Percentiles rank a stretch among this genome's conserved stretches.
Conservation (phyloP, 2,329 filamentous ascomycete genomes). For the Aspergillus pseudotamarii region DNA sequence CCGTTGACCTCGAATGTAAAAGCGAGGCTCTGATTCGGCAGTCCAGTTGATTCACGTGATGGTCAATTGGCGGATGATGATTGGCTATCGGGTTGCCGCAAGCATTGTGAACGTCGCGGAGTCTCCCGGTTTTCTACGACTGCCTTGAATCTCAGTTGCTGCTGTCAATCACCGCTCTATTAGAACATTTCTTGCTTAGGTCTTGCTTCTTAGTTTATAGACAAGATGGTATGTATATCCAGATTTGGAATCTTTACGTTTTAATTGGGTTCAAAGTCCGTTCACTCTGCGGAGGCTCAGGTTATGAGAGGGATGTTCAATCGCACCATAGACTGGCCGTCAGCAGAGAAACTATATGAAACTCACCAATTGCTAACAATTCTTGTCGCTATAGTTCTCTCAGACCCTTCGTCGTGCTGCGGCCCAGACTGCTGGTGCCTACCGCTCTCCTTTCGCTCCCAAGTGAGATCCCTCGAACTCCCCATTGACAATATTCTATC, state of each 20-base stretch:
- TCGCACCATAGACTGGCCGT: neutral
- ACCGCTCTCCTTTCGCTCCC: slow-evolving; percentile 60
- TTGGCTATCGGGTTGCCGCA: slow-evolving; percentile 25
- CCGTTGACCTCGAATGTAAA: slow-evolving; percentile 11
- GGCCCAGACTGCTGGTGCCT: slow-evolving; percentile 45
- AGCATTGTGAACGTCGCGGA: slow-evolving; percentile 31
- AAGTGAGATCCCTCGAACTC: slow-evolving; percentile 48
- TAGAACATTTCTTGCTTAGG: slow-evolving; percentile 31
- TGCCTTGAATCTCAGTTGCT: slow-evolving; percentile 17
- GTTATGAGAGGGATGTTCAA: neutral
- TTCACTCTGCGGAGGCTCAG: neutral
- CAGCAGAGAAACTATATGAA: neutral
- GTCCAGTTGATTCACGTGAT: slow-evolving; percentile 21
- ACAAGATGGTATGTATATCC: slow-evolving; percentile 35
- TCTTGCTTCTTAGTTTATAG: slow-evolving; percentile 25
- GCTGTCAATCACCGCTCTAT: slow-evolving; percentile 22
- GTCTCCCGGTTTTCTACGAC: slow-evolving; percentile 41
- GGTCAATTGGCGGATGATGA: slow-evolving; percentile 23
- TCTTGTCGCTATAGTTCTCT: slow-evolving; percentile 30
- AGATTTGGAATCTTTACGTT: neutral
- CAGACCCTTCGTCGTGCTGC: slow-evolving; percentile 39
- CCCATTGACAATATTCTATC: neutral
- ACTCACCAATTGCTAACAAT: slow-evolving; percentile 21
- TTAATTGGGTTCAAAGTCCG: neutral
- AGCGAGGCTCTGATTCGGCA: slow-evolving; percentile 23